These are phyloP conservation scores for Exophiala sp. DNA, from an alignment of 2,329 filamentous ascomycete genomes.

Conservation along the genomic window DNA sequence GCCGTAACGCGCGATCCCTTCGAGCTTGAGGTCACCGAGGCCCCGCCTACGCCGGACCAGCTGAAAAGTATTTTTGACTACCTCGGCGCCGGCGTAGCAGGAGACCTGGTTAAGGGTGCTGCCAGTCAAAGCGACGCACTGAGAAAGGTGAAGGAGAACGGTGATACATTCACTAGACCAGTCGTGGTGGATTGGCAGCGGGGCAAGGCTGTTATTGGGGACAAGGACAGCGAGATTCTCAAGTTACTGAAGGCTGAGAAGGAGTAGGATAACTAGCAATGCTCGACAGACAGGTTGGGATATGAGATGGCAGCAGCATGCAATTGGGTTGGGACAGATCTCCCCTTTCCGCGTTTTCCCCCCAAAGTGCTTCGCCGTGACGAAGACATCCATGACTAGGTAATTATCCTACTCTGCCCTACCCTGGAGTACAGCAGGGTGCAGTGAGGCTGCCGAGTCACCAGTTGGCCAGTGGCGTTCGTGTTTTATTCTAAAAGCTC, in stretches of 20 bases:
- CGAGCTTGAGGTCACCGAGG: constrained; percentile 77
- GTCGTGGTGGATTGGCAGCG: constrained; percentile 94
- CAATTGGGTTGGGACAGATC: too few species aligned
- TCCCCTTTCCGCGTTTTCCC: too few species aligned
- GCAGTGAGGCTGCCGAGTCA: too few species aligned
- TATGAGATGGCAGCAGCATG: too few species aligned
- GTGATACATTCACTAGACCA: constrained; percentile 64
- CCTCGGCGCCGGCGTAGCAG: constrained; percentile 56
- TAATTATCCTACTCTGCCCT: too few species aligned
- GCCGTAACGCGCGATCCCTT: constrained; percentile 60
- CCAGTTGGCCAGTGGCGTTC: too few species aligned
- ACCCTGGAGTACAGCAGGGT: too few species aligned
- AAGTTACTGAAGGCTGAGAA: constrained; percentile 58
- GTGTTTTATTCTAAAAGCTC: too few species aligned
- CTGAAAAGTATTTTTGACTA: constrained; percentile 79
- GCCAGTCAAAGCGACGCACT: constrained; percentile 69
- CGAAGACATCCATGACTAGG: too few species aligned
- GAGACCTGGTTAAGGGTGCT: constrained; percentile 69
- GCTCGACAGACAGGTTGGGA: too few species aligned
- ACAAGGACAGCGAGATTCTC: constrained; percentile 81
- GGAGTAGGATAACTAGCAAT: constrained; percentile 3
- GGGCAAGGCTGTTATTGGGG: constrained; percentile 69
- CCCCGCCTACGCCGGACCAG: constrained; percentile 73
- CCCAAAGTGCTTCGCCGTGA: too few species aligned
- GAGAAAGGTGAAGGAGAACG: constrained; percentile 66